Base-by-base conservation (phyloP, 1,139 yeast genomes). In the Yamadazyma sp. region DNA sequence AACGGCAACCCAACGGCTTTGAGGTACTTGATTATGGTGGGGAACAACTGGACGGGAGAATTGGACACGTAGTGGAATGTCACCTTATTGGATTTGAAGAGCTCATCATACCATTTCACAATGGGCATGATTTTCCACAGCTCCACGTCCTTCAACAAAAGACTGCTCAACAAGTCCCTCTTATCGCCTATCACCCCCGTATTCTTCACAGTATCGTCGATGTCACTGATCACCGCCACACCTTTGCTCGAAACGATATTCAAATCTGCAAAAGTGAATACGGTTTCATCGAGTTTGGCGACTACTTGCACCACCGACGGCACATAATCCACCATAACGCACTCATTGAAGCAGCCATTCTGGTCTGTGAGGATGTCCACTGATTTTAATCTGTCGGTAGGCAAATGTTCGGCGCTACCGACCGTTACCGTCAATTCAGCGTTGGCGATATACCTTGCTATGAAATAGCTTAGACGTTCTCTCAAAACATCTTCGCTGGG, bases 151-250 rank as follows among this genome's bases (percentile, higher is more conserved):
- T 78, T 79, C 3, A 85, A 75, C 44, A 94, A 77, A 1, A 89
- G 81, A 55, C 85, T 89, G 44, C 86, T 73, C 61, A 92, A 79
- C 46, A 92, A 69, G 32, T 86, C 88, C 40, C 95, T 73, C 58
- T 87, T 88, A 47, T 88, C 95, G 2, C 94, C 94, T 24, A 87
- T 73, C 0, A 94, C 91, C 2, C 98, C 98, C 0, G 98, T 89
- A 34, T 79, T 69, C 53, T 94, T 86, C 29, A 92, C 80, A 0
- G 99, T 94, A 56, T 94, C 98, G 56, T 94, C 99, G 36, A 94
- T 83, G 60, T 94, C 99, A 50, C 94, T 83, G 25, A 94, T 89
- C 1, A 94, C 63, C 11, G 87, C 88, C 18, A 84, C 66, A 0
- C 95, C 89, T 0, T 59, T 52, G 8, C 64, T 56, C 1, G 67